These are phyloP conservation scores for Mucor velutinosus DNA, from an alignment of 371 early-diverging fungal genomes.

Conservation along the genomic window DNA sequence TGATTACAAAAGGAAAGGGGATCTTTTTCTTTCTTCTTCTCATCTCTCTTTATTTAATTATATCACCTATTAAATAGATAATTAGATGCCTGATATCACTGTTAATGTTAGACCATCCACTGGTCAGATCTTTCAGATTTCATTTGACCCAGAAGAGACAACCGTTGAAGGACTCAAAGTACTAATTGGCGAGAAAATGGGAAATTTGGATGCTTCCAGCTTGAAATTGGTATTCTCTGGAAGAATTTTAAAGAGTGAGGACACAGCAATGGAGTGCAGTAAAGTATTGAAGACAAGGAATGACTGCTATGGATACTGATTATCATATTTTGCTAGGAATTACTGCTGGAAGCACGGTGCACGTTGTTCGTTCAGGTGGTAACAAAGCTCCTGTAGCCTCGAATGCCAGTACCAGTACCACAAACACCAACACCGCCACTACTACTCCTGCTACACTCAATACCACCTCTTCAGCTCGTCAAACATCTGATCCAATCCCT, in stretches of 20 bases:
- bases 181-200: constrained; percentile 52
- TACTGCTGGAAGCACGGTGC: constrained; percentile 61
- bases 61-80: neutral
- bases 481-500: constrained; percentile 12
- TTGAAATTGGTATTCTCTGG: constrained; percentile 79
- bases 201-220: constrained; percentile 45
- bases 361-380: constrained; percentile 61
- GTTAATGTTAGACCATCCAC: constrained; percentile 48
- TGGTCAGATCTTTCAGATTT: constrained; percentile 40
- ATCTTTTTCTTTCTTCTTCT: neutral
- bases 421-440: constrained; percentile 20
- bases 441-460: constrained; percentile 1
- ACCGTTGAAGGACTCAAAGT: constrained; percentile 65
- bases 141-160: constrained; percentile 36
- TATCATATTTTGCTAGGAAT: constrained; percentile 37
- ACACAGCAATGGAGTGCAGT: constrained; percentile 60
- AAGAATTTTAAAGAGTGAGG: constrained; percentile 72
- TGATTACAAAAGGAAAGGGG: neutral
- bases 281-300: constrained; percentile 25
- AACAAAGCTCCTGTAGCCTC: constrained; percentile 37
- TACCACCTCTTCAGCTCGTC: neutral
- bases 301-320: neutral
- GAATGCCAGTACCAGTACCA: constrained; percentile 7
- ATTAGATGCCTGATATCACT: constrained; percentile 21
- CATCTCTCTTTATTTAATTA: neutral